Evolutionary conservation across 257 asterid species (phyloP), one percentile per base, ranked within the genome.

Genomic region (Parsonsia alboflavescens): DNA sequence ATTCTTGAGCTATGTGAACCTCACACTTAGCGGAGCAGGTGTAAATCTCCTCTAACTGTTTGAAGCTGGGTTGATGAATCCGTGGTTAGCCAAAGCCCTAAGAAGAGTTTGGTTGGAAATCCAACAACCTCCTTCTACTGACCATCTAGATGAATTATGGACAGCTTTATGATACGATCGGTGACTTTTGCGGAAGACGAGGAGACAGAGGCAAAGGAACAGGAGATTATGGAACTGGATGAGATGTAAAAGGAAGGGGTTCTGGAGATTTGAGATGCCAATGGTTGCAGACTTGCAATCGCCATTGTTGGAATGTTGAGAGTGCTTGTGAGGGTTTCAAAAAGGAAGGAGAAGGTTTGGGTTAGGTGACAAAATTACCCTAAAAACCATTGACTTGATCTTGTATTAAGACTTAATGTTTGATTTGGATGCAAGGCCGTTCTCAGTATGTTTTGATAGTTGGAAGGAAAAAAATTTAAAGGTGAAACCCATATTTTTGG

Each of bases 11-110:
- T 79, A 94, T 94, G 85, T 89, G 97, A 54, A 94, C 97, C 92
- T 94, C 99, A 88, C 99, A 94, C 83, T 94, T 97, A 30, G 99
- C 88, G 33, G 99, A 94, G 79, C 98, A 93, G 70, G 98, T 96
- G 24, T 93, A 97, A 83, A 89, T 90, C 61, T 93, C 98, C 83
- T 93, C 98, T 42, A 89, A 93, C 7, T 97, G 90, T 94, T 97
- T 49, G 99, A 92, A 11, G 84, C 99, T 50, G 97, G 97, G 71
- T 94, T 97, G 72, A 94, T 94, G 57, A 94, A 69, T 30, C 97
- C 97, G 79, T 84, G 77, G 73, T 92, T 86, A 56, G 82, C 69
- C 86, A 92, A 72, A 12, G 99, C 97, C 82, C 85, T 90, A 74
- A 94, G 96, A 15, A 94, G 89, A 7, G 97, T 94, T 13, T 92